Evolutionary conservation across 768 basidiomycete species (phyloP).

Genomic region (Vararia minispora): DNA sequence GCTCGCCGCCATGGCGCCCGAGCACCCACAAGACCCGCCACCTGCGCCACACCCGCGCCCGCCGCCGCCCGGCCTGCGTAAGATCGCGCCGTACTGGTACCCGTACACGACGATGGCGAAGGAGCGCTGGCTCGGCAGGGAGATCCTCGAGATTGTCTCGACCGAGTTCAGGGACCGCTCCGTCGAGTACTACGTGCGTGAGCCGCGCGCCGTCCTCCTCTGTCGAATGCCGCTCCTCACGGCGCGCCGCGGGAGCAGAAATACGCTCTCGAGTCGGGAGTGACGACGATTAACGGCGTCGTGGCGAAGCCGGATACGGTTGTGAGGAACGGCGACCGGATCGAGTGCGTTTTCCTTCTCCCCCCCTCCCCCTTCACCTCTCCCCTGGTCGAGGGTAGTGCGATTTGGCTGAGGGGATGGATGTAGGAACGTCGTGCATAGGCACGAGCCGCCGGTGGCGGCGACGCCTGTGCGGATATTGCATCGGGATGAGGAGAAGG

Average conservation of each 20-base stretch:
- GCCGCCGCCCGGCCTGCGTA: conserved; percentile 45
- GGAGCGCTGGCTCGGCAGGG: conserved; percentile 77
- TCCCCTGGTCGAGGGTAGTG: too few species aligned
- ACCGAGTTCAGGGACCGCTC: conserved; percentile 91
- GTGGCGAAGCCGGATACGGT: conserved; percentile 72
- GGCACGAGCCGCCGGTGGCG: conserved; percentile 96
- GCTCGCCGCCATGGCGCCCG: conserved; percentile 15
- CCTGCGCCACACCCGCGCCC: conserved; percentile 2
- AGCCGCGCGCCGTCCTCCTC: conserved; percentile 1
- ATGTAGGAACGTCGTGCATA: conserved; percentile 77
- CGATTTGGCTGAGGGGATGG: background rate
- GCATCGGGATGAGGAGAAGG: conserved; percentile 62
- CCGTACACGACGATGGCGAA: conserved; percentile 92
- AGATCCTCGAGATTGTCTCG: conserved; percentile 83
- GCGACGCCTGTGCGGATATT: conserved; percentile 73
- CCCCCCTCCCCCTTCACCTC: too few species aligned
- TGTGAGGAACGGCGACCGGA: conserved; percentile 76
- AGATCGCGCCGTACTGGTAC: conserved; percentile 85
- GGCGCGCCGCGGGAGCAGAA: conserved; percentile 24
- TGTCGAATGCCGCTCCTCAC: background rate
- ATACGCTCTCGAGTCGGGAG: conserved; percentile 79
- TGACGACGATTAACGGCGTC: conserved; percentile 91
- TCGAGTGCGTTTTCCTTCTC: conserved; percentile 50
- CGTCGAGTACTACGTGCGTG: conserved; percentile 90
- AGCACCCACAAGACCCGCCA: conserved; percentile 7